phyloP scores from a whole-genome alignment of 2,329 filamentous ascomycete species.

The Hypocreales sp. region DNA sequence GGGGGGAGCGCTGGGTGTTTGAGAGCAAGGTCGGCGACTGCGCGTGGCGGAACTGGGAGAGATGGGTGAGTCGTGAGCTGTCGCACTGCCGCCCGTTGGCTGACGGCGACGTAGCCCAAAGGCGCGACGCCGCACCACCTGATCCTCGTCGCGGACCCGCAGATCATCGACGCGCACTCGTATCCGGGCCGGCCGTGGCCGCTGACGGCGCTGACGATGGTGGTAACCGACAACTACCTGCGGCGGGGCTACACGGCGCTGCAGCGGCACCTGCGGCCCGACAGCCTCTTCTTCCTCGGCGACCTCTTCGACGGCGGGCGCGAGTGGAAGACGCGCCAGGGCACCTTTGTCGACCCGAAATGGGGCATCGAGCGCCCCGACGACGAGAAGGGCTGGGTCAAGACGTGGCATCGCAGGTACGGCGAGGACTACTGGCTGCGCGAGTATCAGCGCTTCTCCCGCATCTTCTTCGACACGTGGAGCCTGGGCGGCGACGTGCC shows the following conservation, averaged over 20 bases:
- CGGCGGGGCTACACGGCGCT: constrained; percentile 67
- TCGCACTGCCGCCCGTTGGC: background rate
- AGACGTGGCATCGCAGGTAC: constrained; percentile 59
- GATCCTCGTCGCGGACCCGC: constrained; percentile 75
- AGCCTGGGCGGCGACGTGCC: constrained; percentile 38
- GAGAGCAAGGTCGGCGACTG: constrained; percentile 54
- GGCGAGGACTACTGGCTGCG: constrained; percentile 70
- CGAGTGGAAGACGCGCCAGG: constrained; percentile 70
- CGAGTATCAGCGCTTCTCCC: constrained; percentile 76
- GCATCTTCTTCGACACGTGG: constrained; percentile 66
- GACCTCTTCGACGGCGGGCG: constrained; percentile 92
- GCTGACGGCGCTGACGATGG: constrained; percentile 34
- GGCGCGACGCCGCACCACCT: constrained; percentile 70
- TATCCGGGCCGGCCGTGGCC: constrained; percentile 66
- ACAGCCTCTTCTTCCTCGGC: constrained; percentile 80
- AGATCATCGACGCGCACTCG: constrained; percentile 88
- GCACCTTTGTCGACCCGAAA: constrained; percentile 40
- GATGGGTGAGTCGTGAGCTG: constrained; percentile 56
- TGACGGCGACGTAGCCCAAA: constrained; percentile 41
- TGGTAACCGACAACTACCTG: constrained; percentile 79
- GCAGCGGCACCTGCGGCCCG: constrained; percentile 61
- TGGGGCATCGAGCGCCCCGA: constrained; percentile 38
- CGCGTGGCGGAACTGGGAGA: constrained; percentile 78
- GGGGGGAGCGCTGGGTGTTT: constrained; percentile 75
- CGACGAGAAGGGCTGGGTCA: constrained; percentile 37